Conservation (phyloP, 352 stramenopile genomes). For the Sclerospora graminicola region DNA sequence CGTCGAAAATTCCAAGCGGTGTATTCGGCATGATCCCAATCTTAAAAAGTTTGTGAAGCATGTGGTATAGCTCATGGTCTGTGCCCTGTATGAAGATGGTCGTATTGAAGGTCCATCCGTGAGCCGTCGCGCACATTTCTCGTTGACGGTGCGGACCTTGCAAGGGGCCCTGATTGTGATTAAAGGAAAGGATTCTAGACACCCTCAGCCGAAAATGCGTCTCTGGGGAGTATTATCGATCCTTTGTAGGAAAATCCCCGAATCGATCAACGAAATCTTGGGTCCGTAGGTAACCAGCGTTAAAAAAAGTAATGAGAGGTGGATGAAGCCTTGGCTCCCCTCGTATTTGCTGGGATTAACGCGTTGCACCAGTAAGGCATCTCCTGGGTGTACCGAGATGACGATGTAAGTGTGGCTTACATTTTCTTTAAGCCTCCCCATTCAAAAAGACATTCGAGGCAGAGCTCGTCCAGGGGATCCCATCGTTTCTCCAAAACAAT, state of each 20-base stretch:
- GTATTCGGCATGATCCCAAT: not conserved
- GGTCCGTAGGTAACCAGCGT: not conserved
- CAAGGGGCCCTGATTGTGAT: not conserved
- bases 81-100: not conserved
- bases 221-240: too few species aligned
- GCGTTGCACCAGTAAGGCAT: too few species aligned
- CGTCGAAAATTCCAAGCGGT: not conserved
- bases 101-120: not conserved
- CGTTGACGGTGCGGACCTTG: not conserved
- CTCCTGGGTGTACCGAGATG: too few species aligned
- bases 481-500: too few species aligned
- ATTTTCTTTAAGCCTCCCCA: not conserved
- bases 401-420: too few species aligned
- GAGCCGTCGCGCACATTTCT: too few species aligned
- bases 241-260: not conserved
- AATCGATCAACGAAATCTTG: slow-evolving; percentile 4
- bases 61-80: slow-evolving; percentile 8
- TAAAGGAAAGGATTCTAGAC: not conserved
- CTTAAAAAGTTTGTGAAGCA: not conserved
- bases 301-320: not conserved
- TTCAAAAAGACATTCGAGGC: too few species aligned
- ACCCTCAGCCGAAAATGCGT: not conserved
- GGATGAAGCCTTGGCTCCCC: not conserved
- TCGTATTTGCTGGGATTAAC: not conserved
- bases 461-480: too few species aligned